phyloP scores from a whole-genome alignment of 2,329 filamentous ascomycete genomes.

The Metarhizium album region DNA sequence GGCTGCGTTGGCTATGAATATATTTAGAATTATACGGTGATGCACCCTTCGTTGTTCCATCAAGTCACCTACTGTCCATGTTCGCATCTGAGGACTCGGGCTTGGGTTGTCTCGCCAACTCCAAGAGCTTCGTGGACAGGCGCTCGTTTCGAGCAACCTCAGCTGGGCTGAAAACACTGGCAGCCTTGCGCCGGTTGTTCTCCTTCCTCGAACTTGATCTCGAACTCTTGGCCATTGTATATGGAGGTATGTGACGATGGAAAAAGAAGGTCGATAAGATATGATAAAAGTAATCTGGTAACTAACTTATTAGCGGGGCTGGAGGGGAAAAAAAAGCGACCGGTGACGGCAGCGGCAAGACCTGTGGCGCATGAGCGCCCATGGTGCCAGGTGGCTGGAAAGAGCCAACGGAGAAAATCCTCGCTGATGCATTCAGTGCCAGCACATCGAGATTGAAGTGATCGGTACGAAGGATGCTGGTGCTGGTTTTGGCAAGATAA shows the following conservation, averaged over 20 bases:
- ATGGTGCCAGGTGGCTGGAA: slow-evolving; percentile 1
- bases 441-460: too few relatives aligned
- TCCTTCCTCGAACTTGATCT: slow-evolving; percentile 70
- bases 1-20: slow-evolving; percentile 11
- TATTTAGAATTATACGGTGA: neutral
- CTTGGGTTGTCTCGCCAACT: slow-evolving; percentile 67
- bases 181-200: slow-evolving; percentile 73
- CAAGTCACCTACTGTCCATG: slow-evolving; percentile 28
- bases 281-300: neutral
- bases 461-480: too few relatives aligned
- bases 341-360: too few relatives aligned
- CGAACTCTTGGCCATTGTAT: slow-evolving; percentile 75
- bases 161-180: slow-evolving; percentile 72
- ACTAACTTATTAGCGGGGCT: neutral
- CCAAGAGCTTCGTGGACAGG: slow-evolving; percentile 75
- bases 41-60: neutral
- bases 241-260: neutral
- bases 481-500: too few relatives aligned
- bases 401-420: neutral
- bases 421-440: too few relatives aligned
- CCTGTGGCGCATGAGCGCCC: neutral
- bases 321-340: neutral
- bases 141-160: slow-evolving; percentile 71
- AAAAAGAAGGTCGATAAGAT: slow-evolving; percentile 2
- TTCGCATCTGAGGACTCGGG: slow-evolving; percentile 43